Conservation (phyloP, 495 filamentous ascomycete species). For the Trichoderma reesei region DNA sequence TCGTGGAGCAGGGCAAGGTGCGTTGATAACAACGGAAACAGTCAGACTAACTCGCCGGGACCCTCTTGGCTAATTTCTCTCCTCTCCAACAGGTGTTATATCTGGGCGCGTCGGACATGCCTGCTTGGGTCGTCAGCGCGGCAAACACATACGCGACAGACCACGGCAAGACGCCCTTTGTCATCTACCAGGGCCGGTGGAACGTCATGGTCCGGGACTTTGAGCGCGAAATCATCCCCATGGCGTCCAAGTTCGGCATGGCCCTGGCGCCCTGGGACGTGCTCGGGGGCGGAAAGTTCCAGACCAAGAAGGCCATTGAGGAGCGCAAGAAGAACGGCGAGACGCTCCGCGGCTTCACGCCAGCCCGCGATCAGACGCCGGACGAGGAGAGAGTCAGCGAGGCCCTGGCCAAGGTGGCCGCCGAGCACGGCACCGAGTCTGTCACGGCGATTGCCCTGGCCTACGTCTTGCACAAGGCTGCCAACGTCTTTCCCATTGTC, state of each 20-base stretch:
- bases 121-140: constrained; percentile 52
- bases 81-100: constrained; percentile 15
- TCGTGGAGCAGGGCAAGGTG: constrained; percentile 49
- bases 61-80: too few relatives aligned
- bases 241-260: constrained; percentile 48
- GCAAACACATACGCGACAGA: constrained; percentile 51
- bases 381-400: constrained; percentile 31
- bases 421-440: constrained; percentile 29
- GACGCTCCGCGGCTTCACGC: constrained; percentile 22
- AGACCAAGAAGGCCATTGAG: constrained; percentile 30
- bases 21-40: constrained; percentile 21
- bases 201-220: constrained; percentile 43
- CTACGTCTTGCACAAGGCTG: constrained; percentile 42
- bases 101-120: constrained; percentile 52
- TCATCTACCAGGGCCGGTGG: constrained; percentile 58
- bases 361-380: constrained; percentile 25
- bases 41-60: too few relatives aligned
- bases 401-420: constrained; percentile 40
- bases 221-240: constrained; percentile 49
- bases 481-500: constrained; percentile 40
- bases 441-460: constrained; percentile 40
- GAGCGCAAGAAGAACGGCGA: constrained; percentile 27
- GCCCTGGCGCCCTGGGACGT: constrained; percentile 48
- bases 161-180: constrained; percentile 52
- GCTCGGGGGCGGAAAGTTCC: constrained; percentile 45